These are phyloP conservation scores for Cladobotryum mycophilum DNA, from an alignment of 2,329 filamentous ascomycete genomes.

Conservation along the genomic window DNA sequence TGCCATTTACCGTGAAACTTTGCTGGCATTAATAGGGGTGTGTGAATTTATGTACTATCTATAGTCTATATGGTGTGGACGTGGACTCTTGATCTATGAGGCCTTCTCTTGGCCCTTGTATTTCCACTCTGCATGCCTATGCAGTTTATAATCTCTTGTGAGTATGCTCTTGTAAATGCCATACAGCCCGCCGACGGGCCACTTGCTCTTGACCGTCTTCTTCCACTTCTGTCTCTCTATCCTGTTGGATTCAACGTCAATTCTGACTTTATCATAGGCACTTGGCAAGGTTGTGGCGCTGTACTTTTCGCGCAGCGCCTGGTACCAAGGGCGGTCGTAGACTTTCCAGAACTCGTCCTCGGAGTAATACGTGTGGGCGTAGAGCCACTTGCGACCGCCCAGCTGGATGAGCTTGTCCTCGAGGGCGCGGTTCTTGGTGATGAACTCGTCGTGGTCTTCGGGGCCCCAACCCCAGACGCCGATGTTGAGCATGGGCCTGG, in stretches of 20 bases:
- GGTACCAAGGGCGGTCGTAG: constrained; percentile 56
- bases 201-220: constrained; percentile 39
- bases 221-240: constrained; percentile 32
- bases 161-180: constrained; percentile 54
- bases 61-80: no score
- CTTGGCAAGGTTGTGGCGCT: constrained; percentile 54
- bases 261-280: constrained; percentile 65
- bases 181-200: constrained; percentile 53
- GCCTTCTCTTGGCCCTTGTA: constrained; percentile 30
- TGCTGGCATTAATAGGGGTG: no score
- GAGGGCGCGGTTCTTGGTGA: constrained; percentile 62
- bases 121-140: constrained; percentile 49
- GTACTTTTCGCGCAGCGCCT: constrained; percentile 57
- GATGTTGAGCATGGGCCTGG: constrained; percentile 49
- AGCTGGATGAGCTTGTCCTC: constrained; percentile 64
- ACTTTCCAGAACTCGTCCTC: constrained; percentile 62
- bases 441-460: constrained; percentile 49
- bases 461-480: constrained; percentile 79
- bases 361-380: constrained; percentile 80
- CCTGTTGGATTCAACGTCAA: constrained; percentile 42
- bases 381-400: constrained; percentile 79
- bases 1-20: no score
- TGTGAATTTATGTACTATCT: no score
- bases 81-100: no score
- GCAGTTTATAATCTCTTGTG: constrained; percentile 50